Base-by-base conservation (phyloP, 495 filamentous ascomycete species). In the Pseudevernia furfuracea region DNA sequence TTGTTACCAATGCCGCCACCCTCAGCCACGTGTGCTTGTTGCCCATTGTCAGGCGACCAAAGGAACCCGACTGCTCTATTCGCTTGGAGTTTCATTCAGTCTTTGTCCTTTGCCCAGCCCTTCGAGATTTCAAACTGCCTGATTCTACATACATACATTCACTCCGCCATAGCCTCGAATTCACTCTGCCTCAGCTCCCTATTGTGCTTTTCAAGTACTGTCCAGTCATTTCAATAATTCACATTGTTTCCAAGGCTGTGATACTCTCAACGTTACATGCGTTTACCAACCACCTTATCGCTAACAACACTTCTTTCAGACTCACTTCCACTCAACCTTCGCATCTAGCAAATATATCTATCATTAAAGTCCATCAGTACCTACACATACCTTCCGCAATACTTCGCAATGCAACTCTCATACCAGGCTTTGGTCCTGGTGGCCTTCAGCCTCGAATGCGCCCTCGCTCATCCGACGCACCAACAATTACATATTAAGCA, bases 391-490 rank as follows among this genome's bases (percentile, higher is more conserved):
- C 56, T 10, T 59, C 21, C 39, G 32, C 55, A 32, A 44, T 55
- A 38, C 21, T 30, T 59, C 41, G 41, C 28, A 38, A 64, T 64
- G 62, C 62, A 52, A 30, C 17, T 64, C 3, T 52, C 62, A 49
- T 64, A 30, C 55, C 66, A 65, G 46, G 63, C 62, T 58, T 58
- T 68, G 58, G 58, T 71, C 57, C 58, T 70, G 68, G 67, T 66
- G 39, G 65, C 68, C 37, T 55, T 71, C 10, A 59, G 69, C 62
- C 70, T 71, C 23, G 65, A 64, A 38, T 62, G 60, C 49, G 68
- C 63, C 52, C n/a, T 71, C n/a, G 68, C 68, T 14, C 70, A 71
- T 53, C 70, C 70, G n/a, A 66, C 70, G 28, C 65, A 69, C 48
- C 69, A 62, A 37, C 64, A 71, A 59, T 36, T 48, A 32, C 70